These are phyloP conservation scores for Cladobotryum protrusum DNA, from an alignment of 2,329 filamentous ascomycete species.

Conservation along the genomic window DNA sequence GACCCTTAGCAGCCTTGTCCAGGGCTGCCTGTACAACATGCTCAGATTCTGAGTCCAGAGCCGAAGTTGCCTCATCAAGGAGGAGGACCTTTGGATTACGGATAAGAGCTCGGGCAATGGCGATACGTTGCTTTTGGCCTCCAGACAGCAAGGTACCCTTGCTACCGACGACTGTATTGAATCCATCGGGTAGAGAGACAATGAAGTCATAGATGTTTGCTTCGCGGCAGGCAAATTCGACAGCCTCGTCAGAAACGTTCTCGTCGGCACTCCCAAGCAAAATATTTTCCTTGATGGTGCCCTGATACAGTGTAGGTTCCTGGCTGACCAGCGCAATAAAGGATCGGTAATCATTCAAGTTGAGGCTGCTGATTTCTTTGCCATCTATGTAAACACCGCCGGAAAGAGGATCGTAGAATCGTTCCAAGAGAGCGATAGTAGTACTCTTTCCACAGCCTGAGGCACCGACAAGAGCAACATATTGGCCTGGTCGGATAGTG, in stretches of 20 bases:
- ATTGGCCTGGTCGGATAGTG: constrained; percentile 70
- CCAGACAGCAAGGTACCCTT: constrained; percentile 36
- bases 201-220: constrained; percentile 94
- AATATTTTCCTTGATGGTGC: constrained; percentile 86
- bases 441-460: constrained; percentile 93
- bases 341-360: constrained; percentile 79
- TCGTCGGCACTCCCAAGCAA: constrained; percentile 66
- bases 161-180: constrained; percentile 11
- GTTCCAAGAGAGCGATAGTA: constrained; percentile 83
- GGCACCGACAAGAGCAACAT: constrained; percentile 82
- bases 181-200: constrained; percentile 57
- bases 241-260: constrained; percentile 61
- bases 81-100: constrained; percentile 11
- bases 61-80: constrained; percentile 11
- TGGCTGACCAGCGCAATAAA: constrained; percentile 85
- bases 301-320: constrained; percentile 91
- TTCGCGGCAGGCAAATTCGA: constrained; percentile 77
- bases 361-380: constrained; percentile 71
- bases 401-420: constrained; percentile 84
- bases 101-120: constrained; percentile 11
- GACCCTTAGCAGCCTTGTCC: constrained; percentile 22
- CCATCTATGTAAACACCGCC: constrained; percentile 83
- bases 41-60: constrained; percentile 9
- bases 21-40: constrained; percentile 10
- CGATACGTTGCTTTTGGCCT: constrained; percentile 12